phyloP scores from a whole-genome alignment of 164 flowering plant genomes.

The Cinnamomum chago region DNA sequence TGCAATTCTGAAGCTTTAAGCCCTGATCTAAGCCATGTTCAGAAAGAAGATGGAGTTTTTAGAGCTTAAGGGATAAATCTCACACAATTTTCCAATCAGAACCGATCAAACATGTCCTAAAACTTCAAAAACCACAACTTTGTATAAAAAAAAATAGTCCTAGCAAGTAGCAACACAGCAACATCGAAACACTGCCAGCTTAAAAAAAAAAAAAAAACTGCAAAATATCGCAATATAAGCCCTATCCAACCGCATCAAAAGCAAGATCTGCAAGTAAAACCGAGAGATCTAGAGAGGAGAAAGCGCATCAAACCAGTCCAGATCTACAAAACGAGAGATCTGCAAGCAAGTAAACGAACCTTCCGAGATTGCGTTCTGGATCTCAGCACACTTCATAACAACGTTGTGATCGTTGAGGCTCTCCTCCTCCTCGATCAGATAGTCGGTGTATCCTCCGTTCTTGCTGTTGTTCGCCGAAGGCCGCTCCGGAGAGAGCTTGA shows the following conservation, averaged over 20 bases:
- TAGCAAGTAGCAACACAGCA: background rate
- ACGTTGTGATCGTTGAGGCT: slow-evolving; percentile 60
- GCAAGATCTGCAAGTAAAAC: background rate
- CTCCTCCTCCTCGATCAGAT: slow-evolving; percentile 63
- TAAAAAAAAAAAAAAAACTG: too few relatives aligned
- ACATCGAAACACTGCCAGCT: background rate
- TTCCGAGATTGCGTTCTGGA: slow-evolving; percentile 64
- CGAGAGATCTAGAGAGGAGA: background rate
- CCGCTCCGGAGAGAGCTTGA: slow-evolving; percentile 39
- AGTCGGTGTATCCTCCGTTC: slow-evolving; percentile 44
- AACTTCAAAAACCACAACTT: background rate
- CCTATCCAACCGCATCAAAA: background rate
- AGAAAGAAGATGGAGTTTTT: background rate
- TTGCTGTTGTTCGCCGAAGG: slow-evolving; percentile 19
- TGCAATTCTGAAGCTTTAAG: background rate
- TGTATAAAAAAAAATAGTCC: background rate
- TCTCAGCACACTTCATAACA: slow-evolving; percentile 58
- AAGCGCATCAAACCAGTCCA: background rate
- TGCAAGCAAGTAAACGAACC: slow-evolving; percentile 23
- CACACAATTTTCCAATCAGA: background rate
- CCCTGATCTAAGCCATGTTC: background rate
- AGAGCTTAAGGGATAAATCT: too few relatives aligned
- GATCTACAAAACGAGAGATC: slow-evolving; percentile 9
- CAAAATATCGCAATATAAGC: too few relatives aligned
- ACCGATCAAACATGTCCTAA: background rate